Base-by-base conservation (phyloP, 495 filamentous ascomycete species). In the Penicillium maclennaniae region DNA sequence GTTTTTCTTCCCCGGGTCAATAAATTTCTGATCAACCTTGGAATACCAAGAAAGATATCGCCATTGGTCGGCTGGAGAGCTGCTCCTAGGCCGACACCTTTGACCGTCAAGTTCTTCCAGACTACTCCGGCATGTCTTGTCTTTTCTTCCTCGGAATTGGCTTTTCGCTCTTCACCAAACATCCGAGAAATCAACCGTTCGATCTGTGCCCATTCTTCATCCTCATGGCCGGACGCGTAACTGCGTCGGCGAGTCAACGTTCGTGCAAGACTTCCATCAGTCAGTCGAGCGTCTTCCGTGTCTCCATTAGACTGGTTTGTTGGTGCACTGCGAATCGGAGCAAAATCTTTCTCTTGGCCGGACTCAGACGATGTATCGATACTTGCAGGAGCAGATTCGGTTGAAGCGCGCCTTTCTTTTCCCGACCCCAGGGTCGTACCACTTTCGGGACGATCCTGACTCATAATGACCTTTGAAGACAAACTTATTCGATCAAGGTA, bases 51-150 rank as follows among this genome's bases (percentile, higher is more conserved):
- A 55, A 87, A 81, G 9, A 87, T 64, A 54, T 87, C 86, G 15
- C 81, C 79, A 43, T 85, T 79, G 0, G 79, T 82, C 7, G 83
- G 82, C 53, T 88, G 84, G 16, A 89, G 66, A 1, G 79, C 79
- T 27, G 87, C 84, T 14, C 86, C 87, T 7, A 87, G 65, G 3
- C 86, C 85, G 56, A 81, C 72, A 0, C 87, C 87, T 57, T 83
- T 83, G 23, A 89, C 85, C 0, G 80, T 86, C 12, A 87, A 61
- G 46, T 80, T 72, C 51, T 71, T 82, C 80, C 81, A 86, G 14
- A 80, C 75, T 28, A 85, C 75, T 25, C 83, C 83, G 4, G 79
- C 66, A 58, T 80, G 75, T 31, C 80, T 69, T 3, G 74, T 73
- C 52, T 86, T 81, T 63, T 87, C 85, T 60, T 88, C 87, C 49